Evolutionary conservation across 495 filamentous ascomycete genomes (phyloP).

Genomic region (Hypoxylon trugodes): DNA sequence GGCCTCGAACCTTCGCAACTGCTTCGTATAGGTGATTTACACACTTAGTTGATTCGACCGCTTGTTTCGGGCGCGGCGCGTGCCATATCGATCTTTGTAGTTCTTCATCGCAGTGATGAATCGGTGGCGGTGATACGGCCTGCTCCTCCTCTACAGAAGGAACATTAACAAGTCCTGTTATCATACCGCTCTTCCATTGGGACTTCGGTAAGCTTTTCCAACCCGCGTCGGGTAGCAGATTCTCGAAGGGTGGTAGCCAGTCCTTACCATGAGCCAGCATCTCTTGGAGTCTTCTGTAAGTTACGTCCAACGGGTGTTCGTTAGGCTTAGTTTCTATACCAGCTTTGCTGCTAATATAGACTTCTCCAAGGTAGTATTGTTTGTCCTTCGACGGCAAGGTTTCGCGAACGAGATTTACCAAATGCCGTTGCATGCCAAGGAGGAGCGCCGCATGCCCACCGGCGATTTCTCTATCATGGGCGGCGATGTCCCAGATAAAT

Average conservation of each 20-base stretch:
- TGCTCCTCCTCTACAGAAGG: background rate
- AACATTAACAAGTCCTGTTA: background rate
- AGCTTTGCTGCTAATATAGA: conserved; percentile 51
- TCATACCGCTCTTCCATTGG: conserved; percentile 11
- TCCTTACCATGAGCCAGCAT: conserved; percentile 34
- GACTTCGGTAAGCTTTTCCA: conserved; percentile 26
- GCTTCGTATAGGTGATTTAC: conserved; percentile 52
- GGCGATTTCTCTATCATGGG: conserved; percentile 16
- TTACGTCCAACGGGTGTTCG: conserved; percentile 29
- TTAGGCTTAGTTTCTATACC: background rate
- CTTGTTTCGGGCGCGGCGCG: conserved; percentile 45
- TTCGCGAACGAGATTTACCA: conserved; percentile 46
- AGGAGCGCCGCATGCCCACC: conserved; percentile 29
- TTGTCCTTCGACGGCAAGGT: conserved; percentile 33
- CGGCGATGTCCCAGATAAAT: conserved; percentile 57
- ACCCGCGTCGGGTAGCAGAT: conserved; percentile 27
- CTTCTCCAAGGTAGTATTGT: conserved; percentile 40
- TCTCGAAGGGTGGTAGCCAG: conserved; percentile 43
- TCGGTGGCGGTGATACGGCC: conserved; percentile 11
- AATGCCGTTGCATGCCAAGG: conserved; percentile 49
- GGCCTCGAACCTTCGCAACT: conserved; percentile 34
- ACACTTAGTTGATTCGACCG: conserved; percentile 43
- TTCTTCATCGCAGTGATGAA: conserved; percentile 26
- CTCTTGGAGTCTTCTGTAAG: conserved; percentile 21
- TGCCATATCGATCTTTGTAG: conserved; percentile 53